These are phyloP conservation scores for Ambrosiella xylebori DNA, from an alignment of 2,329 filamentous ascomycete genomes.

Conservation along the genomic window DNA sequence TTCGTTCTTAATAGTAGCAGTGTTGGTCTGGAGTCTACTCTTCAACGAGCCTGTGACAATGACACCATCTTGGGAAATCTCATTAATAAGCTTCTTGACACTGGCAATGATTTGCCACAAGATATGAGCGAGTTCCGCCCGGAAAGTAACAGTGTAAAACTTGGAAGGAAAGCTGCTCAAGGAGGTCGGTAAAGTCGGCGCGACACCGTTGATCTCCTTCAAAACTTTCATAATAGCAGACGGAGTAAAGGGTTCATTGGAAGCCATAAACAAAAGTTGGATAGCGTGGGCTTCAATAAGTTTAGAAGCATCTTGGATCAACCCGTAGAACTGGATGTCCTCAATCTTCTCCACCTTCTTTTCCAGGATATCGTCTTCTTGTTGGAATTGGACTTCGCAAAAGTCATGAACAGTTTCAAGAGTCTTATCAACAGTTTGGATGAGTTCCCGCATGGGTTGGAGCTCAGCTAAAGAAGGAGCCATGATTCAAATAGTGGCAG, in stretches of 20 bases:
- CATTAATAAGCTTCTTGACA: not conserved
- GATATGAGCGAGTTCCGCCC: slow-evolving; percentile 34
- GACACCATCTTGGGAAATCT: not conserved
- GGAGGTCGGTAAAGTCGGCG: slow-evolving; percentile 57
- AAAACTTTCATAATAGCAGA: slow-evolving; percentile 56
- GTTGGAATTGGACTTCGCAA: slow-evolving; percentile 20
- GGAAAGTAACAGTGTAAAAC: slow-evolving; percentile 45
- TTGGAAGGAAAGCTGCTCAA: slow-evolving; percentile 45
- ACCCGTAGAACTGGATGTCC: slow-evolving; percentile 40
- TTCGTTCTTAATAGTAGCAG: not conserved
- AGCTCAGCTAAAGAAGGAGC: not conserved
- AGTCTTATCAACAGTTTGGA: slow-evolving; percentile 16
- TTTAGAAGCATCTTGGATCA: slow-evolving; percentile 50
- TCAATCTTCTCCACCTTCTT: slow-evolving; percentile 4
- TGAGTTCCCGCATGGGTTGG: not conserved
- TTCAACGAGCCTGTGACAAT: not conserved
- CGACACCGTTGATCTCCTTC: slow-evolving; percentile 52
- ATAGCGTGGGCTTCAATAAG: slow-evolving; percentile 70
- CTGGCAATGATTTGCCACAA: not conserved
- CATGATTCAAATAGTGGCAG: not conserved
- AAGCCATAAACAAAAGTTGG: slow-evolving; percentile 70
- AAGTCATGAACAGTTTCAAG: slow-evolving; percentile 24
- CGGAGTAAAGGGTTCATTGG: slow-evolving; percentile 74
- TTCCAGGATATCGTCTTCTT: slow-evolving; percentile 4
- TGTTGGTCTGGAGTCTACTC: not conserved